A percentile compares a stretch with the other conserved stretches of the same genome.
These are phyloP conservation scores for Lyophyllum atratum DNA, from an alignment of 768 basidiomycete genomes.

Conservation along the genomic window DNA sequence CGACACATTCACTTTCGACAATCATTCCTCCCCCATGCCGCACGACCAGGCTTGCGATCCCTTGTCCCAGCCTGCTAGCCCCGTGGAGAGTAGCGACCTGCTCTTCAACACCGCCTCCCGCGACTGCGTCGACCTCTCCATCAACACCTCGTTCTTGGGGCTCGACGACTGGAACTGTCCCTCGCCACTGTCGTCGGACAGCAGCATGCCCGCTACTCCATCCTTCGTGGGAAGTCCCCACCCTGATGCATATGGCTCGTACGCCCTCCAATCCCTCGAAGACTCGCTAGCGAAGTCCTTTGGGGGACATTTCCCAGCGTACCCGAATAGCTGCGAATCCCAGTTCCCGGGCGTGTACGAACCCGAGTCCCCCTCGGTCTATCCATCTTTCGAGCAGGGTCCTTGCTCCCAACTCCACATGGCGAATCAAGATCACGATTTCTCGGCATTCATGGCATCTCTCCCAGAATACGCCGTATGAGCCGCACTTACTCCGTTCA, in stretches of 20 bases:
- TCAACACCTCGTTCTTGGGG: conserved; percentile 38
- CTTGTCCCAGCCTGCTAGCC: conserved; percentile 23
- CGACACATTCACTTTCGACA: conserved; percentile 47
- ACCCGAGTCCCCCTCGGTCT: conserved; percentile 21
- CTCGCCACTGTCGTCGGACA: conserved; percentile 35
- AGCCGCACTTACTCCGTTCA: conserved; percentile 13
- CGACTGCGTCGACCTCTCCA: conserved; percentile 31
- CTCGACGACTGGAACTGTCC: conserved; percentile 46
- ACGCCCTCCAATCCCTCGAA: conserved; percentile 32
- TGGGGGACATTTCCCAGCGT: conserved; percentile 22
- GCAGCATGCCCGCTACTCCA: conserved; percentile 45
- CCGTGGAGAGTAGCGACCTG: conserved; percentile 13
- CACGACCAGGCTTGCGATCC: conserved; percentile 30
- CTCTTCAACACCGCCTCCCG: conserved; percentile 8
- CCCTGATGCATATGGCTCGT: conserved; percentile 29
- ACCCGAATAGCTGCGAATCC: conserved; percentile 17
- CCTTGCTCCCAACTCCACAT: conserved; percentile 23
- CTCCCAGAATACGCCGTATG: conserved; percentile 32
- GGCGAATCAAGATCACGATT: conserved; percentile 29
- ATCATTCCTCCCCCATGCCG: conserved; percentile 30
- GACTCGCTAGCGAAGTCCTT: conserved; percentile 30
- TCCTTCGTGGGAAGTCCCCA: conserved; percentile 31
- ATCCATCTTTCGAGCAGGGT: conserved; percentile 21
- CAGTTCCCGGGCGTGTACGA: conserved; percentile 18
- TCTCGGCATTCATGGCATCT: conserved; percentile 39